phyloP scores from a whole-genome alignment of 306 rosid species.

The Quercus robur region DNA sequence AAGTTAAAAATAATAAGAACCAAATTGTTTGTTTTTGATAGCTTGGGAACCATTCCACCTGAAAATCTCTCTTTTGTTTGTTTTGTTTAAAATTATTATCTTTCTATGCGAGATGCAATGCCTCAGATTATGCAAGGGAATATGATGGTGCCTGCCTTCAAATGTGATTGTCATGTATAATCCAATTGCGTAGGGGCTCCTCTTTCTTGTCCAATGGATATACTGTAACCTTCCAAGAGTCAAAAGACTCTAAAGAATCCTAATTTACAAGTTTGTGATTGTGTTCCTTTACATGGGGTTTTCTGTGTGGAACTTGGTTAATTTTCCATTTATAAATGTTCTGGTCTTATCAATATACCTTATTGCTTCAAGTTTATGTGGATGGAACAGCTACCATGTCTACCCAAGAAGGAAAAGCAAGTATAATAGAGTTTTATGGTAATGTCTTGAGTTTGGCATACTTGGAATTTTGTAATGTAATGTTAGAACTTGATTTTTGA shows the following conservation, averaged over 20 bases:
- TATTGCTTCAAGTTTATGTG: constrained; percentile 67
- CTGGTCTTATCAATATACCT: constrained; percentile 14
- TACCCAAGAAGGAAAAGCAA: constrained; percentile 83
- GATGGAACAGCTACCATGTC: constrained; percentile 96
- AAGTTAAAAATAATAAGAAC: no score
- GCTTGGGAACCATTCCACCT: neutral
- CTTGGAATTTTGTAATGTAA: neutral
- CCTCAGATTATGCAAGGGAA: constrained; percentile 79
- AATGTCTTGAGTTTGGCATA: constrained; percentile 10
- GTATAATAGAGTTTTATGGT: constrained; percentile 95
- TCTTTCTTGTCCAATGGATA: constrained; percentile 89
- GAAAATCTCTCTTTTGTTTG: neutral
- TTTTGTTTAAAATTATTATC: neutral
- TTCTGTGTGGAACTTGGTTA: neutral
- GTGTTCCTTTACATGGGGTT: neutral
- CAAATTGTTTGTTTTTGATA: no score
- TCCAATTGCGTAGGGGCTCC: constrained; percentile 85
- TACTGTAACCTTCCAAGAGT: constrained; percentile 91
- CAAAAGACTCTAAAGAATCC: constrained; percentile 77
- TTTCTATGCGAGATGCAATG: constrained; percentile 48
- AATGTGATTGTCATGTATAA: constrained; percentile 94
- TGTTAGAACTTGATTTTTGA: no score
- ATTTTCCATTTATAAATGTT: constrained; percentile 12
- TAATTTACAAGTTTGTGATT: constrained; percentile 74
- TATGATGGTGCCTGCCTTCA: constrained; percentile 96